Evolutionary conservation across 2,329 filamentous ascomycete species (phyloP).

Genomic region (Penicillium frequentans): DNA sequence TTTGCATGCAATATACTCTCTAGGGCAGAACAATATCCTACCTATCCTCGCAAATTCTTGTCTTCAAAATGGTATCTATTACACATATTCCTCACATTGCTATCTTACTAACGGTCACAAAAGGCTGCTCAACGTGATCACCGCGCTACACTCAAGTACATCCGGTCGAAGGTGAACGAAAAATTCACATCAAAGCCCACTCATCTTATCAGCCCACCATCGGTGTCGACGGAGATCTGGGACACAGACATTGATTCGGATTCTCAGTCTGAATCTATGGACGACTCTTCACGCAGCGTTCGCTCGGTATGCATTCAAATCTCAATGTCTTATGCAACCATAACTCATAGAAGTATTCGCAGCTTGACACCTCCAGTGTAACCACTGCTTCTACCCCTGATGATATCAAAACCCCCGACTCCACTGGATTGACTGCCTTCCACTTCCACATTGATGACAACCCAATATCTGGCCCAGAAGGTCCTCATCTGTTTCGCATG

Average conservation of each 20-base stretch:
- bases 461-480: conserved; percentile 72
- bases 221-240: neutral
- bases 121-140: neutral
- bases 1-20: neutral
- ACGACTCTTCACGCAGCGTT: neutral
- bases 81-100: too few species aligned
- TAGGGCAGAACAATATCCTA: neutral
- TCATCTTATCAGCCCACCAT: neutral
- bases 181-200: neutral
- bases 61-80: neutral
- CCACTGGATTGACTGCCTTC: conserved; percentile 51
- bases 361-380: conserved; percentile 61
- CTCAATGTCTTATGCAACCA: too few species aligned
- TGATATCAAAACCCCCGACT: conserved; percentile 51
- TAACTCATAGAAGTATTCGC: too few species aligned
- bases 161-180: neutral
- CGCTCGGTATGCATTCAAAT: neutral
- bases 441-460: conserved; percentile 57
- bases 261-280: neutral
- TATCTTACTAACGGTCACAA: too few species aligned
- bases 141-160: neutral
- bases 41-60: too few species aligned
- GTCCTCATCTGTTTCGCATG: conserved; percentile 83
- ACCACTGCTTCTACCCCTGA: conserved; percentile 85
- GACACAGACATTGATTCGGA: neutral